These are phyloP conservation scores for Hypocrella siamensis DNA, from an alignment of 2,329 filamentous ascomycete species.

Conservation along the genomic window DNA sequence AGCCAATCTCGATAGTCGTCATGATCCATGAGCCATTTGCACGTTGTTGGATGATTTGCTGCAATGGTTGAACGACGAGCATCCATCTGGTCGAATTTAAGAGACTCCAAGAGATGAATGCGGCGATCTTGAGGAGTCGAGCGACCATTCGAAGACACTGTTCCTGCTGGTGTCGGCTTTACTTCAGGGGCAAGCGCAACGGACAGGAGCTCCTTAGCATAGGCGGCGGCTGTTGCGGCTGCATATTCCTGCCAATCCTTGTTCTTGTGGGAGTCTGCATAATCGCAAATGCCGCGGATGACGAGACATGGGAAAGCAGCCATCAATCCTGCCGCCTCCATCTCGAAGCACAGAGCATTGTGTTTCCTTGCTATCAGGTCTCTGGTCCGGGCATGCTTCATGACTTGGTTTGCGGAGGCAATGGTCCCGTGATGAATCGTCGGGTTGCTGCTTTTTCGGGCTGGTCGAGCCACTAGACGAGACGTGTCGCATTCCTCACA, in stretches of 20 bases:
- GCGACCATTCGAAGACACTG: background rate
- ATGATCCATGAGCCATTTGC: conserved; percentile 5
- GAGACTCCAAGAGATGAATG: conserved; percentile 3
- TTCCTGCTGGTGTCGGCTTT: background rate
- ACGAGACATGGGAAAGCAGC: conserved; percentile 12
- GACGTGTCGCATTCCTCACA: too few relatives aligned
- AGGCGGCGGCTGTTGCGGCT: conserved; percentile 12
- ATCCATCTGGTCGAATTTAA: conserved; percentile 6
- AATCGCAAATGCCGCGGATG: conserved; percentile 20
- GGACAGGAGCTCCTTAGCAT: background rate
- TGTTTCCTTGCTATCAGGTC: background rate
- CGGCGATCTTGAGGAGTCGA: background rate
- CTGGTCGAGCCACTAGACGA: too few relatives aligned
- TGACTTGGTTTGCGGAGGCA: background rate
- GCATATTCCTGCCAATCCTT: conserved; percentile 20
- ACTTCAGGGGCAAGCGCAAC: background rate
- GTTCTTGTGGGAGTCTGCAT: conserved; percentile 20
- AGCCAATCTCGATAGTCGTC: conserved; percentile 5
- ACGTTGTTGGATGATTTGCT: conserved; percentile 6
- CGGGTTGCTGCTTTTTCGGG: background rate
- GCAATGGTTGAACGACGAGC: conserved; percentile 4
- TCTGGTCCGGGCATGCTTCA: background rate
- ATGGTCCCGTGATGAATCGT: background rate
- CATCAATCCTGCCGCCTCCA: conserved; percentile 12
- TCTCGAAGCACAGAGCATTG: conserved; percentile 8